A percentile compares a stretch with the other conserved stretches of the same genome.
Evolutionary conservation across 2,329 filamentous ascomycete genomes (phyloP).

Genomic region (Alternaria triticina): DNA sequence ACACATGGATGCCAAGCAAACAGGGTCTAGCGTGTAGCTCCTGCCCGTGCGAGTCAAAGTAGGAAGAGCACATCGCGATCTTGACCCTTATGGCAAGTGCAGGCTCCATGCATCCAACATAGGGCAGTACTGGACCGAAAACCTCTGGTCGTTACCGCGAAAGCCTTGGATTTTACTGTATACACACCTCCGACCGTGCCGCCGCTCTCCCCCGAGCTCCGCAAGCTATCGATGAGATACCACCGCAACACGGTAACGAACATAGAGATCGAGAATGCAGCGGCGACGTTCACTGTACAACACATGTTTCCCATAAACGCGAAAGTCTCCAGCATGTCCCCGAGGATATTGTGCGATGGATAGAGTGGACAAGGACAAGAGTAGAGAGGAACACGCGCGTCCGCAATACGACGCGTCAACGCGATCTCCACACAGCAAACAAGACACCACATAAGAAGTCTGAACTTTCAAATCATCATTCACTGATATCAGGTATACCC

Average conservation of each 20-base stretch:
- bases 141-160: too few species aligned
- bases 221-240: background rate
- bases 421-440: background rate
- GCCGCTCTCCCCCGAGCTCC: background rate
- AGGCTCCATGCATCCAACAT: background rate
- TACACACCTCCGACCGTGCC: background rate
- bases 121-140: too few species aligned
- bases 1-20: constrained; percentile 24
- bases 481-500: background rate
- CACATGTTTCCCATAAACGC: background rate
- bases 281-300: background rate
- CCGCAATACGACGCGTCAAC: background rate
- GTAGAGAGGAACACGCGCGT: background rate
- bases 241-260: background rate
- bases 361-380: background rate
- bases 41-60: constrained; percentile 9
- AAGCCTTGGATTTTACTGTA: accelerated
- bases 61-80: background rate
- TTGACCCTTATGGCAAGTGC: background rate
- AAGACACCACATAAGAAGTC: background rate
- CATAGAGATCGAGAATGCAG: background rate
- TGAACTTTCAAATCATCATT: background rate
- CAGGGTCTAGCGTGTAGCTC: constrained; percentile 19
- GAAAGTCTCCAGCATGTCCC: background rate
- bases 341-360: background rate